Percentiles rank a stretch among this genome's conserved stretches.
Evolutionary conservation across 352 stramenopile genomes (phyloP).

Genomic region (Phytophthora ohioensis): DNA sequence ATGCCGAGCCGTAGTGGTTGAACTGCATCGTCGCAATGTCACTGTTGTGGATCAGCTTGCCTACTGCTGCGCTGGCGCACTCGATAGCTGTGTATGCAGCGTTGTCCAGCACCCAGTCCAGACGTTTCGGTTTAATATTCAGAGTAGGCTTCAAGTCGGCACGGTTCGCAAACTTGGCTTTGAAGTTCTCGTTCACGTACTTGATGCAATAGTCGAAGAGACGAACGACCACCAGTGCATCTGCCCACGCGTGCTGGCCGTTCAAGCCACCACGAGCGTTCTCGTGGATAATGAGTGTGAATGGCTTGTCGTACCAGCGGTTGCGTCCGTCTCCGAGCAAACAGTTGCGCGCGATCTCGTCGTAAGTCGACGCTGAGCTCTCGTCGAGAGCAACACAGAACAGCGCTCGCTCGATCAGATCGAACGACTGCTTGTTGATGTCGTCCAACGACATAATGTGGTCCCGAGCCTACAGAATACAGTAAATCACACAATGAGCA

Average conservation of each 20-base stretch:
- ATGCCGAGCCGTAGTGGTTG: constrained; percentile 91
- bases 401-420: constrained; percentile 93
- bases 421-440: constrained; percentile 91
- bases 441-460: constrained; percentile 89
- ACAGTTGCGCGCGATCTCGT: constrained; percentile 88
- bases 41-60: constrained; percentile 92
- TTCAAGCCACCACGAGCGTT: constrained; percentile 96
- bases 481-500: neutral
- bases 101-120: constrained; percentile 89
- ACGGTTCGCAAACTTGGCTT: constrained; percentile 82
- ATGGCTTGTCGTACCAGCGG: constrained; percentile 98
- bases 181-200: constrained; percentile 93
- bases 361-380: constrained; percentile 77
- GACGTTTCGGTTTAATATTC: constrained; percentile 71
- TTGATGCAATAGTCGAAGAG: constrained; percentile 96
- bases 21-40: constrained; percentile 93
- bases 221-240: constrained; percentile 95
- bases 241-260: constrained; percentile 98
- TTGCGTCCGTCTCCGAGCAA: constrained; percentile 93
- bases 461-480: constrained; percentile 59
- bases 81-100: constrained; percentile 84
- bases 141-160: constrained; percentile 70
- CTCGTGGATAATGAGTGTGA: constrained; percentile 96
- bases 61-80: constrained; percentile 88
- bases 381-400: constrained; percentile 95